phyloP scores from a whole-genome alignment of 2,329 filamentous ascomycete genomes.

The Fusarium annulatum region DNA sequence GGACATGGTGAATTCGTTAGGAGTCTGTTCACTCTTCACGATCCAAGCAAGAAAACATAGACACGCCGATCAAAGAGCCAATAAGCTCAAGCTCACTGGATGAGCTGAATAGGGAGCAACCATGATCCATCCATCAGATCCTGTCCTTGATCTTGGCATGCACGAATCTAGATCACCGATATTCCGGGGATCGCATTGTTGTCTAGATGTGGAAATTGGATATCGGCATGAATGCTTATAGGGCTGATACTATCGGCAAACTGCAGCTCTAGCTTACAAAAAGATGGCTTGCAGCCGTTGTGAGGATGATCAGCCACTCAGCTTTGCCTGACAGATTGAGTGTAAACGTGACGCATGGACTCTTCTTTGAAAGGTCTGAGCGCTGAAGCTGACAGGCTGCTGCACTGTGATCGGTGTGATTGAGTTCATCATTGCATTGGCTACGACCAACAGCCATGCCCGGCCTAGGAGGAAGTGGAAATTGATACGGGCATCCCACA shows the following conservation, averaged over 20 bases:
- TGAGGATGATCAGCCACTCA: fast-evolving
- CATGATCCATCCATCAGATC: fast-evolving
- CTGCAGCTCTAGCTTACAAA: background rate
- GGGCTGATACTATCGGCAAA: background rate
- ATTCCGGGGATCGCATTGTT: fast-evolving
- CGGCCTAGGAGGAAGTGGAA: background rate
- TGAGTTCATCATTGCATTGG: background rate
- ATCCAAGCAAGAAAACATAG: fast-evolving
- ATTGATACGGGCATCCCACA: fast-evolving
- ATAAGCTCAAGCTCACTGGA: background rate
- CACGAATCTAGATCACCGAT: fast-evolving
- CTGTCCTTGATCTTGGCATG: background rate
- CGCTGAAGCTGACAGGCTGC: background rate
- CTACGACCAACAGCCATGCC: background rate
- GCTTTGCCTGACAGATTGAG: fast-evolving
- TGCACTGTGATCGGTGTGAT: fast-evolving
- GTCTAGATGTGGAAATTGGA: background rate
- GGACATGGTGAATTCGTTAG: background rate
- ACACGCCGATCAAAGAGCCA: fast-evolving
- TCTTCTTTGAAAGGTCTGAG: fast-evolving
- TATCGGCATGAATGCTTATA: fast-evolving
- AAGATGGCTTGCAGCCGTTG: background rate
- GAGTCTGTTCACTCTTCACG: fast-evolving
- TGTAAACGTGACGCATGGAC: fast-evolving
- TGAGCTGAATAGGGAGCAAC: fast-evolving